Percentiles rank a stretch among this genome's conserved stretches.
Evolutionary conservation across 768 basidiomycete genomes (phyloP).

Genomic region (Mycena amicta): DNA sequence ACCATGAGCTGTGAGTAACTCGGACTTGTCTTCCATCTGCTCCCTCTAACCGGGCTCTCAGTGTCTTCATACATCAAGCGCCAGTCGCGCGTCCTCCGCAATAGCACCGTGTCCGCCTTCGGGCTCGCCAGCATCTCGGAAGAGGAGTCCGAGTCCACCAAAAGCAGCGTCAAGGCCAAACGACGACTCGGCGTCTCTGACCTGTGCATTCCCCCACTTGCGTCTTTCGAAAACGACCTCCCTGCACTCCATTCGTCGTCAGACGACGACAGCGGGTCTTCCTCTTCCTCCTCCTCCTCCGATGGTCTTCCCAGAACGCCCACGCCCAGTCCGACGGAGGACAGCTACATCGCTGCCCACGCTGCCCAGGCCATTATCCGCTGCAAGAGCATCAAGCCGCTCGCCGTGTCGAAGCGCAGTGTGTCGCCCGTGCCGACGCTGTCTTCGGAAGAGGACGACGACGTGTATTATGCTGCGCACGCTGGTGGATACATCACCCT

Average conservation of each 20-base stretch:
- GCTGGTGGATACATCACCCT: conserved; percentile 12
- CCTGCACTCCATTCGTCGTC: background rate
- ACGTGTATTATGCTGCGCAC: conserved; percentile 12
- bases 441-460: conserved; percentile 3
- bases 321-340: background rate
- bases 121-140: conserved; percentile 2
- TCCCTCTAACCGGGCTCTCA: background rate
- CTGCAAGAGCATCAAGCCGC: conserved; percentile 18
- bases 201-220: conserved; percentile 12
- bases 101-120: background rate
- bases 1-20: background rate
- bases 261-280: background rate
- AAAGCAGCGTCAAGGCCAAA: conserved; percentile 14
- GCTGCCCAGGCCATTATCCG: conserved; percentile 6
- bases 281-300: conserved; percentile 1
- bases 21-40: background rate
- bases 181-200: conserved; percentile 16
- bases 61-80: conserved; percentile 15
- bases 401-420: conserved; percentile 9
- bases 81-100: conserved; percentile 12
- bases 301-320: conserved; percentile 2
- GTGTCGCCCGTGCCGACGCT: conserved; percentile 8
- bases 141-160: conserved; percentile 1
- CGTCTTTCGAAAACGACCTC: background rate
- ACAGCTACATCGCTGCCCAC: too few species aligned